Conservation (phyloP, 345 rosid genomes). For the Stellera chamaejasme region DNA sequence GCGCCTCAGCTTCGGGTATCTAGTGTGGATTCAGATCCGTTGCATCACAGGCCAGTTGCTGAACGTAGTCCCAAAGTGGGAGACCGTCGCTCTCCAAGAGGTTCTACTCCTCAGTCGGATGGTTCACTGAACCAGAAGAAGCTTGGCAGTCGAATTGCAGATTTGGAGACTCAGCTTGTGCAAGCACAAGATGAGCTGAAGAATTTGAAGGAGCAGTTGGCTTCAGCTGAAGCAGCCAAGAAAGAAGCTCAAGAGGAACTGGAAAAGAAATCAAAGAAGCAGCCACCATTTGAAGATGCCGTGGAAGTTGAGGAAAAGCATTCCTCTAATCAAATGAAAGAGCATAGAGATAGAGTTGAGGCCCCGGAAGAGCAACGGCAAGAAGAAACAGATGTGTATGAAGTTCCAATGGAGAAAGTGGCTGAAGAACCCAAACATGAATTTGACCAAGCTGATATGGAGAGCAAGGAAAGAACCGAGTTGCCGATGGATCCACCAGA, state of each 20-base stretch:
- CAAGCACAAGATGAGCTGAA: constrained; percentile 92
- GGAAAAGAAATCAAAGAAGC: constrained; percentile 46
- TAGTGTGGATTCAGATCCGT: constrained; percentile 43
- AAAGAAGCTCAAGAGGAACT: constrained; percentile 58
- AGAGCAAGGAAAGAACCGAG: constrained; percentile 21
- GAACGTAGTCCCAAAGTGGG: constrained; percentile 62
- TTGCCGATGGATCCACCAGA: constrained; percentile 19
- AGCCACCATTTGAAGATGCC: constrained; percentile 11
- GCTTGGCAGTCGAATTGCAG: constrained; percentile 74
- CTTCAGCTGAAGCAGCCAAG: constrained; percentile 79
- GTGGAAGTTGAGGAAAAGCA: constrained; percentile 14
- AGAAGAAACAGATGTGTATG: constrained; percentile 65
- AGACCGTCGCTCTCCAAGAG: constrained; percentile 77
- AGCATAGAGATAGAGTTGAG: constrained; percentile 24
- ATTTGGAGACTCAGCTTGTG: constrained; percentile 84
- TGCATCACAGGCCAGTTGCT: constrained; percentile 39
- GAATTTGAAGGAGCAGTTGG: constrained; percentile 65
- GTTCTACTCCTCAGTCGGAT: constrained; percentile 47
- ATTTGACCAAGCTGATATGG: constrained; percentile 5
- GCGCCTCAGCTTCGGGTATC: constrained; percentile 46
- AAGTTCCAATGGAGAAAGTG: constrained; percentile 49
- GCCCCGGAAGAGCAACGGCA: constrained; percentile 25
- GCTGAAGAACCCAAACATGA: constrained; percentile 23
- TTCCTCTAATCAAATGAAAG: constrained; percentile 19
- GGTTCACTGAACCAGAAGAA: constrained; percentile 52